Evolutionary conservation across 768 basidiomycete species (phyloP), one percentile per base, ranked within the genome.

Genomic region (Rhizopogon vinicolor): DNA sequence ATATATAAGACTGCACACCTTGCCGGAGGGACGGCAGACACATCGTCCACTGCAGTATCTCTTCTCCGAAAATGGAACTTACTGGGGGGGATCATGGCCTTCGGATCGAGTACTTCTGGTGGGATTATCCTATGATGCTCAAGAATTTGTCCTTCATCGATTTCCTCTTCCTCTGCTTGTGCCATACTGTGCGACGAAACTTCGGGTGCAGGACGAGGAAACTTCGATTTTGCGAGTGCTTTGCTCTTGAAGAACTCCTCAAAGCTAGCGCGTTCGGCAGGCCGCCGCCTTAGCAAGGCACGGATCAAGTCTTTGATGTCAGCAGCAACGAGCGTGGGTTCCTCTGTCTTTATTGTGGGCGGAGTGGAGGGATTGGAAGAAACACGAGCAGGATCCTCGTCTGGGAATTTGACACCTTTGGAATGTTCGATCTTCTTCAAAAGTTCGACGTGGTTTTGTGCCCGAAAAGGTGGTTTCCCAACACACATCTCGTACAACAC

Each of bases 401-500:
- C 96, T 0, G 96, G 96, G 60, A 98, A 99, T 70, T 86, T 90
- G 65, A 97, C 85, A 31, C 89, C 91, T 66, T 90, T 91, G n/a
- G 91, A 85, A 41, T 82, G 79, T 67, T 97, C 95, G 55, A 98
- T 98, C 80, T 83, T 90, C 76, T 91, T 91, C 43, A 97, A 74
- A 8, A 99, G 81, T 63, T 98, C 97, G 63, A 98, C 89, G 68
- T 98, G 96, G 65, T 98, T 99, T 70, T 86, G 84, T 0, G 97
- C 97, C 14, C 95, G 86, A 71, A 95, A 99, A 0, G 97, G 97
- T 2, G 97, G 91, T 62, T 85, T 86, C 3, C 95, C 97, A 33
- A 93, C 90, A 16, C 85, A 79, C 88, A 97, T 98, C 71, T 99
- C 97, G 72, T 86, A 99, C 2, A 98, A 75, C 22, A 99, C 95